Base-by-base conservation (phyloP, 129 eudicot species). In the Lactuca saligna region DNA sequence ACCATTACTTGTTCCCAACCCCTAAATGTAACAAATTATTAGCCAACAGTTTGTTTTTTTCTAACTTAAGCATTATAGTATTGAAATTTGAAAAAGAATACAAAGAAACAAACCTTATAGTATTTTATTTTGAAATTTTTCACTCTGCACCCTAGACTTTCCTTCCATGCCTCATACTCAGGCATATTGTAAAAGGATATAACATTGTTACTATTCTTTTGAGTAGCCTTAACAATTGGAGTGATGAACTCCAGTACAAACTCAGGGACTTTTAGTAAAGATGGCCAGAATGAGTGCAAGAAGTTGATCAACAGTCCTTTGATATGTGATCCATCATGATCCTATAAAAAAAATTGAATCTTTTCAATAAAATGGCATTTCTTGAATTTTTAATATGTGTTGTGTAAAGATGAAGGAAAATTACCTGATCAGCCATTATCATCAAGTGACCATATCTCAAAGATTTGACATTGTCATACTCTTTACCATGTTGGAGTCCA, bases 371-470 rank as follows among this genome's bases (percentile, higher is more conserved):
- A 25, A 25, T 25, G 29, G 29, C 29, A 25, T 25, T 25, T 25
- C 29, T 25, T 25, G 29, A 25, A 25, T 25, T 25, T 25, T 1
- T 25, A 25, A 25, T 2, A 4, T 44, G 54, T 41, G 3, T 9
- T 8, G 17, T 14, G 49, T 12, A 20, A 20, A 7, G 39, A 59
- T 11, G 11, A 66, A 13, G 69, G 49, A 31, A 32, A n/a, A 53
- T 44, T 11, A 86, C 98, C 96, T 93, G 98, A 89, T 93, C 97
- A 25, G 98, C 82, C 98, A 93, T 93, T 14, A 93, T 89, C 98
- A 93, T 93, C 75, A 93, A 69, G 73, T 93, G 96, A 3, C 98
- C 98, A 73, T 93, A 93, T 82, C 97, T 76, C 44, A 93, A 62
- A 7, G 88, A 80, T 79, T 89, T 93, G 31, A 81, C 82, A 75